phyloP scores from a whole-genome alignment of 2,329 filamentous ascomycete species.

The Capronia coronata region DNA sequence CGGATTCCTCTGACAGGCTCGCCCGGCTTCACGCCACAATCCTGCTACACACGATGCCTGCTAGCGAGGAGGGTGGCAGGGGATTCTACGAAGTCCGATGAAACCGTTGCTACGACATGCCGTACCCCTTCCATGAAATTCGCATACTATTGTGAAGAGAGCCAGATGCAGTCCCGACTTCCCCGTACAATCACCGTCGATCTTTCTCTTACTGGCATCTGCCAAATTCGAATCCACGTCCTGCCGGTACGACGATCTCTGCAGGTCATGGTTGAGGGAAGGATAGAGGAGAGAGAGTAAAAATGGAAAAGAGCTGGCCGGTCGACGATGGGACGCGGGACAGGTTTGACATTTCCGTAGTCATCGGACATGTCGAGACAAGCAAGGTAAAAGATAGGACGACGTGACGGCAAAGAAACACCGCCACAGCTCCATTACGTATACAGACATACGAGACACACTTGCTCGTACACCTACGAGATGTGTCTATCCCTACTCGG shows the following conservation, averaged over 20 bases:
- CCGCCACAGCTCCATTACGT: no score
- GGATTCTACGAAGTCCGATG: neutral
- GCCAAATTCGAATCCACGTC: neutral
- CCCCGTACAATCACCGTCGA: neutral
- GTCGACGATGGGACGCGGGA: neutral
- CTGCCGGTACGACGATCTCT: no score
- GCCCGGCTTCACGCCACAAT: slow-evolving; percentile 1
- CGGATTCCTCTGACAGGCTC: neutral
- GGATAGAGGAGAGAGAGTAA: neutral
- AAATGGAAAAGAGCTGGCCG: neutral
- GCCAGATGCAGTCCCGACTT: no score
- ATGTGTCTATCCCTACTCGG: no score
- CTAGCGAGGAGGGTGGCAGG: neutral
- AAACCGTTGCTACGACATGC: neutral
- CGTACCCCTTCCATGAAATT: neutral
- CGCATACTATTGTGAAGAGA: no score
- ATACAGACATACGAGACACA: no score
- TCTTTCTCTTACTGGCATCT: neutral
- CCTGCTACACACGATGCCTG: neutral
- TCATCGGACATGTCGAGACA: neutral
- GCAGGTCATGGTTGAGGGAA: neutral
- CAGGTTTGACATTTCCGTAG: neutral
- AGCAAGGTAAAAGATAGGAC: neutral
- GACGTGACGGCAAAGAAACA: no score
- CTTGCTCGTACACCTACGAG: no score